phyloP scores from a whole-genome alignment of 1,139 yeast genomes.

The Arxiozyma bovina region DNA sequence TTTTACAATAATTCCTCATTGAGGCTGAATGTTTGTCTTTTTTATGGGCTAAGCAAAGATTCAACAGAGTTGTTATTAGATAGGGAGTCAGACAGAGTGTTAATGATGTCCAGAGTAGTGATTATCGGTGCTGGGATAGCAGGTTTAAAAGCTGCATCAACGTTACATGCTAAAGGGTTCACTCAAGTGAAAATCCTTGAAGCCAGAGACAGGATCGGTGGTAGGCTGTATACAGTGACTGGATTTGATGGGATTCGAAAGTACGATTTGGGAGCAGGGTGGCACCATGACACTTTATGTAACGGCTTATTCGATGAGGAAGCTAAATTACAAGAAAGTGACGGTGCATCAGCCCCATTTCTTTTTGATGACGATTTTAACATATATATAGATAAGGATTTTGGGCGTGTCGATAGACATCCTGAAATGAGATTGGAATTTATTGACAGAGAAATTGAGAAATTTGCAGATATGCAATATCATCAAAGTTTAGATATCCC shows the following conservation, averaged over 20 bases:
- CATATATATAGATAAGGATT: slow-evolving; percentile 29
- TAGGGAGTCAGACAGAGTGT: not conserved
- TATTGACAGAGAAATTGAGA: slow-evolving; percentile 50
- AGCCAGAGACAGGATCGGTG: slow-evolving; percentile 53
- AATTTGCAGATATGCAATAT: slow-evolving; percentile 48
- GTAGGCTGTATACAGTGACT: slow-evolving; percentile 40
- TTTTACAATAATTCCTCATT: no score
- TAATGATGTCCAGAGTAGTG: slow-evolving; percentile 28
- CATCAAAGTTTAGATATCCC: slow-evolving; percentile 40
- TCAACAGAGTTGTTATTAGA: not conserved
- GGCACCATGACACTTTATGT: slow-evolving; percentile 77
- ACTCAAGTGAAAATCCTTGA: slow-evolving; percentile 45
- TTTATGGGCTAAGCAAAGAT: not conserved
- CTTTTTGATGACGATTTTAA: slow-evolving; percentile 41
- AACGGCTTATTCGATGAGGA: slow-evolving; percentile 59
- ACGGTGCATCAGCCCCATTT: slow-evolving; percentile 9
- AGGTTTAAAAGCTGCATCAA: slow-evolving; percentile 70
- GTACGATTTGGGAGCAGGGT: slow-evolving; percentile 78
- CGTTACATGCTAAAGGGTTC: slow-evolving; percentile 39
- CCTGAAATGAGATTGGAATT: slow-evolving; percentile 34
- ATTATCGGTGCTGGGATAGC: slow-evolving; percentile 80
- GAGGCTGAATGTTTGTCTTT: not conserved
- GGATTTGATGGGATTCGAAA: slow-evolving; percentile 27
- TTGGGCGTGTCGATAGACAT: slow-evolving; percentile 29
- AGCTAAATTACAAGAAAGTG: slow-evolving; percentile 22